Percentiles rank a stretch among this genome's conserved stretches.
phyloP scores from a whole-genome alignment of 1,284 basidiomycete genomes.

The Porogramme epimiltina region DNA sequence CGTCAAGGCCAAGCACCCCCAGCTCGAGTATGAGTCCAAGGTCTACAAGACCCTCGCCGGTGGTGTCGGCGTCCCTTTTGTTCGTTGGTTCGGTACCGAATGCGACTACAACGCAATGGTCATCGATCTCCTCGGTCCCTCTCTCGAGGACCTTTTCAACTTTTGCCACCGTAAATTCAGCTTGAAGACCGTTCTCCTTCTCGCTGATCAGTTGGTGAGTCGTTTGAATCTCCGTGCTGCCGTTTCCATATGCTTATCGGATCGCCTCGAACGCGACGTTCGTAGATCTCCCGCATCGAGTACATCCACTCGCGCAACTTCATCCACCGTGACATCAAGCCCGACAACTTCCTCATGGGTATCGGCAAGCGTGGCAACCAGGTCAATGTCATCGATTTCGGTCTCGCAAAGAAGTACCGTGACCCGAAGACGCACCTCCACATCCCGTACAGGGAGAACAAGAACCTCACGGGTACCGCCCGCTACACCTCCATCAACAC shows the following conservation, averaged over 20 bases:
- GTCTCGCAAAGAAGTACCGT: conserved; percentile 99
- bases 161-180: conserved; percentile 99
- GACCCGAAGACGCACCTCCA: conserved; percentile 99
- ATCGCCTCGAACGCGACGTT: conserved; percentile 11
- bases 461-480: conserved; percentile 98
- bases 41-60: conserved; percentile 97
- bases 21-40: conserved; percentile 98
- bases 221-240: conserved; percentile 8
- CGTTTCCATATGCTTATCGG: conserved; percentile 11
- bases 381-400: conserved; percentile 99
- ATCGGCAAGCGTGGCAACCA: conserved; percentile 99
- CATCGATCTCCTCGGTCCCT: conserved; percentile 95
- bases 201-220: conserved; percentile 94
- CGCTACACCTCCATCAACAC: conserved; percentile 99
- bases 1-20: conserved; percentile 99
- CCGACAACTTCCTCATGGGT: conserved; percentile 99
- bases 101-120: conserved; percentile 99
- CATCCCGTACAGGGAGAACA: conserved; percentile 99
- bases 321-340: conserved; percentile 99
- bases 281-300: conserved; percentile 95
- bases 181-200: conserved; percentile 94
- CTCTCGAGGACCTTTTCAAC: conserved; percentile 99
- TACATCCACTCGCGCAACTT: conserved; percentile 99
- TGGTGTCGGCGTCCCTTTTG: conserved; percentile 97
- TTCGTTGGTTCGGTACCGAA: conserved; percentile 98